phyloP scores from a whole-genome alignment of 2,329 filamentous ascomycete species.

The Diaporthe sp. region DNA sequence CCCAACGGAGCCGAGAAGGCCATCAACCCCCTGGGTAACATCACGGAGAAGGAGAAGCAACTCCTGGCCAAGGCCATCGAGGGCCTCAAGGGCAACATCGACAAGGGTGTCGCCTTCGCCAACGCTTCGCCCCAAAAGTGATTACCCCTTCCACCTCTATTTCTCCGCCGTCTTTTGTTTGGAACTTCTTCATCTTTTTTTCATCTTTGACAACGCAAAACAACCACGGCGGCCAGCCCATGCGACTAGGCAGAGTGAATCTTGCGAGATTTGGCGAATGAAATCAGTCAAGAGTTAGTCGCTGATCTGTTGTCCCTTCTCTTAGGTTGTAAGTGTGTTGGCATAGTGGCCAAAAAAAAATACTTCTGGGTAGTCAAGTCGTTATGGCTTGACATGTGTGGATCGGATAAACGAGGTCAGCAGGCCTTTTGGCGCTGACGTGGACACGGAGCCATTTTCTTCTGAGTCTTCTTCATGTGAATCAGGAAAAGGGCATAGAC shows the following conservation, averaged over 20 bases:
- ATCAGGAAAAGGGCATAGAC: slow-evolving; percentile 30
- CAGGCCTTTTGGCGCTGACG: slow-evolving; percentile 17
- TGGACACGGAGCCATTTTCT: slow-evolving; percentile 6
- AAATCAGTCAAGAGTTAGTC: slow-evolving; percentile 25
- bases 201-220: slow-evolving; percentile 29
- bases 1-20: slow-evolving; percentile 87
- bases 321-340: slow-evolving; percentile 34
- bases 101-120: slow-evolving; percentile 92
- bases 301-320: slow-evolving; percentile 33
- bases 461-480: slow-evolving; percentile 10
- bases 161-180: slow-evolving; percentile 37
- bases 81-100: slow-evolving; percentile 91
- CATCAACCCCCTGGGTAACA: slow-evolving; percentile 78
- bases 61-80: slow-evolving; percentile 80
- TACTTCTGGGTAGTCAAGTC: slow-evolving; percentile 10
- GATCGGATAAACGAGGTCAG: slow-evolving; percentile 24
- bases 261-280: slow-evolving; percentile 29
- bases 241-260: slow-evolving; percentile 30
- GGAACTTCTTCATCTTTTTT: slow-evolving; percentile 38
- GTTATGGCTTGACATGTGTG: slow-evolving; percentile 13
- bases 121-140: slow-evolving; percentile 91
- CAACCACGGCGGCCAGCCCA: slow-evolving; percentile 18
- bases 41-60: slow-evolving; percentile 89
- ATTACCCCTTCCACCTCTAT: slow-evolving; percentile 54
- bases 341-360: slow-evolving; percentile 17